Conservation (phyloP, 306 rosid genomes). For the Dicorynia guianensis region DNA sequence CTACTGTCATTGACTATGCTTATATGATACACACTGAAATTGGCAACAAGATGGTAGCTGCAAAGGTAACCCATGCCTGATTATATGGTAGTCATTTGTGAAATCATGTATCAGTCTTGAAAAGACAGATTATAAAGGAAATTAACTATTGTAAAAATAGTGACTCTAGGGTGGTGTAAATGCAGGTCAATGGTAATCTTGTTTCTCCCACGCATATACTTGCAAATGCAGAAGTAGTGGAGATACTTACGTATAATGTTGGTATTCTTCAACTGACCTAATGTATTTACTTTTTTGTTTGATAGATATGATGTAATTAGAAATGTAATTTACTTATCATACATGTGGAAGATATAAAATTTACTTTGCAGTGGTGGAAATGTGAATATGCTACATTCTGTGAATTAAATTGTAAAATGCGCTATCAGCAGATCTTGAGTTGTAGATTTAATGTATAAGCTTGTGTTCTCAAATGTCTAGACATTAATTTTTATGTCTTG, state of each 20-base stretch:
- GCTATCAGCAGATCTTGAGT: background rate
- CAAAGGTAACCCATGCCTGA: slow-evolving; percentile 67
- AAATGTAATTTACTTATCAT: slow-evolving; percentile 18
- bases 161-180: slow-evolving; percentile 32
- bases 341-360: slow-evolving; percentile 15
- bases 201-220: slow-evolving; percentile 87
- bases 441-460: slow-evolving; percentile 2
- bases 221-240: slow-evolving; percentile 98
- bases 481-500: slow-evolving; percentile 1
- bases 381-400: slow-evolving; percentile 10
- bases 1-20: slow-evolving; percentile 94
- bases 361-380: slow-evolving; percentile 26
- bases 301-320: slow-evolving; percentile 33
- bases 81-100: slow-evolving; percentile 28
- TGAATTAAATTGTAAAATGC: slow-evolving; percentile 15
- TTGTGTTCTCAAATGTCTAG: slow-evolving; percentile 27
- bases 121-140: slow-evolving; percentile 27
- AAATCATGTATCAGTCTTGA: slow-evolving; percentile 30
- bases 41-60: slow-evolving; percentile 99
- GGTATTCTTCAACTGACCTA: slow-evolving; percentile 50
- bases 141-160: slow-evolving; percentile 25
- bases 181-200: slow-evolving; percentile 97
- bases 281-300: slow-evolving; percentile 16
- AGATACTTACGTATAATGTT: slow-evolving; percentile 95
- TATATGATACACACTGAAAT: slow-evolving; percentile 99